A percentile compares a stretch with the other conserved stretches of the same genome.
Evolutionary conservation across 768 basidiomycete species (phyloP).

Genomic region (Tulasnella sp.): DNA sequence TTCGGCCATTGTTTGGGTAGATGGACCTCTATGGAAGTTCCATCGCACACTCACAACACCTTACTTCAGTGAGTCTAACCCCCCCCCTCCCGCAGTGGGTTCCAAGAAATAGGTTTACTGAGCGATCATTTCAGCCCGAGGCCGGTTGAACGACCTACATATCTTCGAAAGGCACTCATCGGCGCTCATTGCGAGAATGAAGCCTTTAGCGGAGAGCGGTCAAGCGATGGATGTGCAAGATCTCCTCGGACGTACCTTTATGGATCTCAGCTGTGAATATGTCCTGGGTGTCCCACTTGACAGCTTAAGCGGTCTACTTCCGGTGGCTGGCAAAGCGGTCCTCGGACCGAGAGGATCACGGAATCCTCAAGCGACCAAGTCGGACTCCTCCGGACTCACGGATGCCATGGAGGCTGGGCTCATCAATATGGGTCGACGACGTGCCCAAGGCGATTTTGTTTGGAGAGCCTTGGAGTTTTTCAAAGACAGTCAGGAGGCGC

Average conservation of each 20-base stretch:
- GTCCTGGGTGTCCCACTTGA: slow-evolving; percentile 10
- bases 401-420: too few relatives aligned
- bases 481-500: background rate
- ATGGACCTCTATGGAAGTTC: slow-evolving; percentile 26
- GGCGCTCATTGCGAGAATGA: slow-evolving; percentile 13
- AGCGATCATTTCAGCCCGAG: slow-evolving; percentile 21
- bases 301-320: slow-evolving; percentile 13
- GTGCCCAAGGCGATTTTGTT: background rate
- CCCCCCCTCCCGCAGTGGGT: too few relatives aligned
- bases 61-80: background rate
- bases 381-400: background rate
- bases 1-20: slow-evolving; percentile 27
- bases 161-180: slow-evolving; percentile 20
- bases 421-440: background rate
- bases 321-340: background rate
- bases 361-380: slow-evolving; percentile 8
- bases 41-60: slow-evolving; percentile 17
- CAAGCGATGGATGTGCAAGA: slow-evolving; percentile 18
- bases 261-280: slow-evolving; percentile 16
- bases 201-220: slow-evolving; percentile 23
- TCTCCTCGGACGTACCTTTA: slow-evolving; percentile 12
- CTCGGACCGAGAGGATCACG: background rate
- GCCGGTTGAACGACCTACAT: slow-evolving; percentile 4
- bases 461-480: slow-evolving; percentile 7
- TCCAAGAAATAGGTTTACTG: too few relatives aligned